Percentiles rank a stretch among this genome's conserved stretches.
phyloP scores from a whole-genome alignment of 768 basidiomycete species.

The Pleurotus tuoliensis region DNA sequence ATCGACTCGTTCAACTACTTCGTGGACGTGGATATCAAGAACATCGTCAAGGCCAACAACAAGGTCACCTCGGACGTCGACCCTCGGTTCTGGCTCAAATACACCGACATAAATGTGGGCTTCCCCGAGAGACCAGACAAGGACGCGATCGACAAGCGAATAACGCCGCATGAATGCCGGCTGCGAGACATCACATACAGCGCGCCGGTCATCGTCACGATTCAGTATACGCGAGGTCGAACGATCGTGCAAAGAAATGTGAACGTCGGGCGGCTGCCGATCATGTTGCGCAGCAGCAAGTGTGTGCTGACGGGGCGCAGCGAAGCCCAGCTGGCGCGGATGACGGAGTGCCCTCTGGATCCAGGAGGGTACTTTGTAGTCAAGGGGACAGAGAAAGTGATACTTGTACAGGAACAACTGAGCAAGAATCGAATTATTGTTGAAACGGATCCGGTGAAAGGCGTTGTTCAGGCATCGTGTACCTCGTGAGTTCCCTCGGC shows the following conservation, averaged over 20 bases:
- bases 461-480: conserved; percentile 89
- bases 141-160: conserved; percentile 69
- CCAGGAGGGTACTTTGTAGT: conserved; percentile 99
- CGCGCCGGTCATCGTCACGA: conserved; percentile 89
- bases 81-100: conserved; percentile 94
- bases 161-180: conserved; percentile 97
- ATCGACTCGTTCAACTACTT: conserved; percentile 99
- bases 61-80: conserved; percentile 96
- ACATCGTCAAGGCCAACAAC: conserved; percentile 90
- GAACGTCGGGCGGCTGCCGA: conserved; percentile 86
- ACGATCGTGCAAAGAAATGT: conserved; percentile 85
- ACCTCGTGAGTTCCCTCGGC: conserved; percentile 68
- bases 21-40: conserved; percentile 95
- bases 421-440: conserved; percentile 99
- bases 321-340: conserved; percentile 82
- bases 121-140: conserved; percentile 87
- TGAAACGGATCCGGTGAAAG: conserved; percentile 88
- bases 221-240: conserved; percentile 92
- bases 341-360: conserved; percentile 97
- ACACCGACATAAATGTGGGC: conserved; percentile 92
- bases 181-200: conserved; percentile 93
- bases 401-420: conserved; percentile 96
- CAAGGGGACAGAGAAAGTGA: conserved; percentile 99
- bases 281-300: conserved; percentile 95
- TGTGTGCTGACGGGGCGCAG: conserved; percentile 80